A percentile compares a stretch with the other conserved stretches of the same genome.
These are phyloP conservation scores for Citrus medica DNA, from an alignment of 345 rosid genomes.

Conservation along the genomic window DNA sequence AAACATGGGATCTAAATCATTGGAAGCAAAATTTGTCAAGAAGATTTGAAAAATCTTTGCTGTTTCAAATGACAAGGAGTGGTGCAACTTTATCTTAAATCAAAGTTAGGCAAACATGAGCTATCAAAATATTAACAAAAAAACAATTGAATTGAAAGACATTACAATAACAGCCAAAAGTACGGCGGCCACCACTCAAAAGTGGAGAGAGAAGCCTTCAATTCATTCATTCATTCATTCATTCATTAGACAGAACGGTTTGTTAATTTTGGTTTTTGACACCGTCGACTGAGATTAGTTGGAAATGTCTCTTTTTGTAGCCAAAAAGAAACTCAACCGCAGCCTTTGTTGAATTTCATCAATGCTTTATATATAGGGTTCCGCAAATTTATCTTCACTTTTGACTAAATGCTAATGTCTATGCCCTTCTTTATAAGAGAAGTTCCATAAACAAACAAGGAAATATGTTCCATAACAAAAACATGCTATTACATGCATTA, in stretches of 20 bases:
- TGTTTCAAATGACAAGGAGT: not conserved
- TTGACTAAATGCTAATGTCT: too few relatives aligned
- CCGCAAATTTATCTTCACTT: not conserved
- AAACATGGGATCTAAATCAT: not conserved
- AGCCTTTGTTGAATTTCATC: slow-evolving; percentile 30
- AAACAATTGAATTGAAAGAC: slow-evolving; percentile 1
- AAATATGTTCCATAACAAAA: not conserved
- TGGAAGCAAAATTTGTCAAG: not conserved
- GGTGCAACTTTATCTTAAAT: not conserved
- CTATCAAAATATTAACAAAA: not conserved
- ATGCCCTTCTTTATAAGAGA: not conserved
- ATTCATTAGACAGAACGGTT: not conserved
- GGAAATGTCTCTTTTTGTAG: slow-evolving; percentile 9
- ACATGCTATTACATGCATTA: not conserved
- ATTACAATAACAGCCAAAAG: not conserved
- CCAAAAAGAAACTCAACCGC: slow-evolving; percentile 15
- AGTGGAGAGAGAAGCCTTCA: not conserved
- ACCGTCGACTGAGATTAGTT: slow-evolving; percentile 8
- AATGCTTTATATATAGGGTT: not conserved
- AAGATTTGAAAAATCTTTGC: not conserved
- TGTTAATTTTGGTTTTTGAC: not conserved
- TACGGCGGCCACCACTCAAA: slow-evolving; percentile 3
- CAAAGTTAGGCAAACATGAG: slow-evolving; percentile 1
- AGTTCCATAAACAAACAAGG: not conserved
- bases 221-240: not conserved